A percentile compares a stretch with the other conserved stretches of the same genome.
These are phyloP conservation scores for Colletotrichum caudatum DNA, from an alignment of 2,329 filamentous ascomycete genomes.

Conservation along the genomic window DNA sequence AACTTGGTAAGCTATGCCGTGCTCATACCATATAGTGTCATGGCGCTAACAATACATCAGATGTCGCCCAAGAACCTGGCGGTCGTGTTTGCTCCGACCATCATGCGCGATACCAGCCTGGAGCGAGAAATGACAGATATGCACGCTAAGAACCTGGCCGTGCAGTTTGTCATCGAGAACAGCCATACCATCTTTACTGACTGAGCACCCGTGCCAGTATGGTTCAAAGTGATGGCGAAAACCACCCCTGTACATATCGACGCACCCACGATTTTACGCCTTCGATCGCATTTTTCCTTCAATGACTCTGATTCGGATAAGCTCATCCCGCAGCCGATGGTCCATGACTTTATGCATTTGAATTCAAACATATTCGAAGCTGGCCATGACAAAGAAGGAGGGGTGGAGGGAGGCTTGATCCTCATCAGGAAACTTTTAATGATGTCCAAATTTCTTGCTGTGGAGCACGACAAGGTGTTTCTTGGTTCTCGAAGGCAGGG, in stretches of 20 bases:
- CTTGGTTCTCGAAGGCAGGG: conserved; percentile 35
- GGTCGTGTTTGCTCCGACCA: conserved; percentile 97
- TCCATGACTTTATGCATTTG: conserved; percentile 28
- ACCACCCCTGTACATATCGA: conserved; percentile 39
- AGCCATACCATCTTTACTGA: conserved; percentile 83
- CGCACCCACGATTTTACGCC: conserved; percentile 35
- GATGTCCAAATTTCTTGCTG: conserved; percentile 41
- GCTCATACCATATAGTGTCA: neutral
- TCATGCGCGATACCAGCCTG: conserved; percentile 91
- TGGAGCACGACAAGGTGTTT: conserved; percentile 34
- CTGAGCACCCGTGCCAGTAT: conserved; percentile 33
- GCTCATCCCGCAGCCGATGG: conserved; percentile 1
- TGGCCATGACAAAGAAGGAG: conserved; percentile 25
- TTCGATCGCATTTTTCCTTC: conserved; percentile 21
- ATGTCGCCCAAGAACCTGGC: conserved; percentile 98
- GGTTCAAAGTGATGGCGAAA: conserved; percentile 22
- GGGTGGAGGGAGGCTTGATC: conserved; percentile 13
- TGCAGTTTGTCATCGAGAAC: conserved; percentile 94
- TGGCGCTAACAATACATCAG: conserved; percentile 53
- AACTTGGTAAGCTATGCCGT: conserved; percentile 74
- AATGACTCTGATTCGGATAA: conserved; percentile 22
- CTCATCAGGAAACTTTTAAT: conserved; percentile 39
- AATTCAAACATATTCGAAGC: conserved; percentile 22
- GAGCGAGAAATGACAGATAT: conserved; percentile 97
- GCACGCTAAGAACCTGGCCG: conserved; percentile 89